A percentile compares a stretch with the other conserved stretches of the same genome.
Evolutionary conservation across 768 basidiomycete species (phyloP).

Genomic region (Auricularia heimuer): DNA sequence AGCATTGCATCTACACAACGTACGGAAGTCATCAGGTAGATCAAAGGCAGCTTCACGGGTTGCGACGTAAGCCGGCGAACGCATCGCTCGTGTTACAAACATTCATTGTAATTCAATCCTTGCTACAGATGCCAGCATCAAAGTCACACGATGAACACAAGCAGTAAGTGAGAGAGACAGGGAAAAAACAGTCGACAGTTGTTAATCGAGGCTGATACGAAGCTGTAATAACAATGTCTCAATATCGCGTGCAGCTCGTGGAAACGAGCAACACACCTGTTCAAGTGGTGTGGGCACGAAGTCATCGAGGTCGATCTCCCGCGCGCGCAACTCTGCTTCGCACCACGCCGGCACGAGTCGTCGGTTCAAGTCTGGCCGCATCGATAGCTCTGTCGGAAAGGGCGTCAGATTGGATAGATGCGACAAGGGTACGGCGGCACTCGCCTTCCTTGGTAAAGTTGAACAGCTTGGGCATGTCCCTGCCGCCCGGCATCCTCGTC

Average conservation of each 20-base stretch:
- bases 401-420: neutral
- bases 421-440: constrained; percentile 19
- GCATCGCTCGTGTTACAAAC: constrained; percentile 1
- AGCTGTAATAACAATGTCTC: neutral
- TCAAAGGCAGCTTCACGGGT: too few species aligned
- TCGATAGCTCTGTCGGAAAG: constrained; percentile 68
- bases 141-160: constrained; percentile 7
- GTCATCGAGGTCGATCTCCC: constrained; percentile 77
- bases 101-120: neutral
- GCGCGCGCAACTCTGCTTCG: constrained; percentile 79
- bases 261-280: constrained; percentile 42
- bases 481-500: constrained; percentile 92
- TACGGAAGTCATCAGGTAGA: too few species aligned
- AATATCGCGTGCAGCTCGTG: neutral
- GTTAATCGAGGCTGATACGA: constrained; percentile 1
- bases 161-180: neutral
- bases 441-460: constrained; percentile 93
- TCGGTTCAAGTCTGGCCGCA: constrained; percentile 88
- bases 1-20: too few species aligned
- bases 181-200: neutral
- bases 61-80: neutral
- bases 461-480: constrained; percentile 89
- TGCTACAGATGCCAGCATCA: neutral
- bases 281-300: constrained; percentile 98
- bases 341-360: constrained; percentile 84